Evolutionary conservation across 2,329 filamentous ascomycete species (phyloP).

Genomic region (Cadophora malorum): DNA sequence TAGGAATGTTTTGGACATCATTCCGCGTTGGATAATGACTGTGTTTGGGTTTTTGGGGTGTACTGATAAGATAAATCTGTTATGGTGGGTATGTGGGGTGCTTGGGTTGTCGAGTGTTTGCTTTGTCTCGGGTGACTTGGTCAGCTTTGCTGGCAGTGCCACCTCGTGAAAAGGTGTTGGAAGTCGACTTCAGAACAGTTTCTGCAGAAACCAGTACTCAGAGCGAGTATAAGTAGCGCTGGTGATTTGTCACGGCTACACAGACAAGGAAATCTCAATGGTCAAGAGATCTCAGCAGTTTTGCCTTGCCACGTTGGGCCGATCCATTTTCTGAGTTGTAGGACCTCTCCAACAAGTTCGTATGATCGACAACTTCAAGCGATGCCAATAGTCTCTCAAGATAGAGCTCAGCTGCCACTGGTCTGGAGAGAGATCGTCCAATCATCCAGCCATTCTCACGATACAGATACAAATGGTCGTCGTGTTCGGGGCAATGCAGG

Average conservation of each 20-base stretch:
- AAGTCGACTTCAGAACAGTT: not conserved
- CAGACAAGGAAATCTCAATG: not conserved
- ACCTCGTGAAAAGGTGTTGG: not conserved
- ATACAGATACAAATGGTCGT: not conserved
- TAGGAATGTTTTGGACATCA: not conserved
- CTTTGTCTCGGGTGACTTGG: not conserved
- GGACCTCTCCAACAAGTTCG: no score
- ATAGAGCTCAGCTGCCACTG: not conserved
- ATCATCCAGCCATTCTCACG: not conserved
- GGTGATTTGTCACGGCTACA: not conserved
- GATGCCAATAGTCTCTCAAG: not conserved
- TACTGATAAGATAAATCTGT: not conserved
- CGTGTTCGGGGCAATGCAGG: not conserved
- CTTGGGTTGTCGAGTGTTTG: not conserved
- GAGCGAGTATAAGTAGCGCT: no score
- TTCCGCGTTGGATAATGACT: no score
- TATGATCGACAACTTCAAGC: no score
- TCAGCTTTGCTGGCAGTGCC: not conserved
- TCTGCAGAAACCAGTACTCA: no score
- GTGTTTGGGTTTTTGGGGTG: no score
- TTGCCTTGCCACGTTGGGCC: not conserved
- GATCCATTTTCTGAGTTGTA: no score
- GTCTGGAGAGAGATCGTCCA: no score
- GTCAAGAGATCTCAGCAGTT: not conserved
- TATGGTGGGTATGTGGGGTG: not conserved